Evolutionary conservation across 139 green algal genomes (phyloP).

Genomic region (Volvox reticuliferus): DNA sequence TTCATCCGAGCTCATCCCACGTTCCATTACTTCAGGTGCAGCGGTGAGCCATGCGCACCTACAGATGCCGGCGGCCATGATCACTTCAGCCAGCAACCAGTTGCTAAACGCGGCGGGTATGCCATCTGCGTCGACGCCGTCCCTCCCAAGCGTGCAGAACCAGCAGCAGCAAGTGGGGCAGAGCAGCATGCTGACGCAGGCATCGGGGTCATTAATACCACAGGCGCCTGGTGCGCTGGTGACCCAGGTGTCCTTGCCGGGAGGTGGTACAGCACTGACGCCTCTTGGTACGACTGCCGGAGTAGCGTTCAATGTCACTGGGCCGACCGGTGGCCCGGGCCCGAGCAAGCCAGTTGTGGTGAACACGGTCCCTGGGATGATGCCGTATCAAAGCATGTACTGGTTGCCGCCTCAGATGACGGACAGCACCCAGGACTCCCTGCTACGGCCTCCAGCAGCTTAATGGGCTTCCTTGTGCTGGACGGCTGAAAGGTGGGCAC

Average conservation of each 20-base stretch:
- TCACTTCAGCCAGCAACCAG: slow-evolving; percentile 11
- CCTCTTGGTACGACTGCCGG: background rate
- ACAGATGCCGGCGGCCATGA: slow-evolving; percentile 21
- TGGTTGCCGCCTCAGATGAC: slow-evolving; percentile 69
- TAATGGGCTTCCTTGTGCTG: background rate
- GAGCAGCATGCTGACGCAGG: background rate
- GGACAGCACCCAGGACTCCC: slow-evolving; percentile 74
- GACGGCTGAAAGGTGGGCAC: background rate
- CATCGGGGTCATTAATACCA: background rate
- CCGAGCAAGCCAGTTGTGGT: slow-evolving; percentile 40
- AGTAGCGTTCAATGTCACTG: background rate
- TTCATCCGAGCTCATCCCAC: background rate
- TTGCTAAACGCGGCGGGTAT: background rate
- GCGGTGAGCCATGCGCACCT: background rate
- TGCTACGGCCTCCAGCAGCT: slow-evolving; percentile 69
- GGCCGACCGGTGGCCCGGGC: background rate
- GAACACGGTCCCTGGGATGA: background rate
- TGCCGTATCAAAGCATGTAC: slow-evolving; percentile 55
- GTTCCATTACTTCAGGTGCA: background rate
- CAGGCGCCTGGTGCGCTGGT: background rate
- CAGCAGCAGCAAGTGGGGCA: slow-evolving; percentile 27
- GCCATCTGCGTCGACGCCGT: background rate
- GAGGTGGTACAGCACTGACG: background rate
- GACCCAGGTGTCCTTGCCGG: background rate
- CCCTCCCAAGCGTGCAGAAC: background rate